phyloP scores from a whole-genome alignment of 2,329 filamentous ascomycete species.

The Aspergillus sp. region DNA sequence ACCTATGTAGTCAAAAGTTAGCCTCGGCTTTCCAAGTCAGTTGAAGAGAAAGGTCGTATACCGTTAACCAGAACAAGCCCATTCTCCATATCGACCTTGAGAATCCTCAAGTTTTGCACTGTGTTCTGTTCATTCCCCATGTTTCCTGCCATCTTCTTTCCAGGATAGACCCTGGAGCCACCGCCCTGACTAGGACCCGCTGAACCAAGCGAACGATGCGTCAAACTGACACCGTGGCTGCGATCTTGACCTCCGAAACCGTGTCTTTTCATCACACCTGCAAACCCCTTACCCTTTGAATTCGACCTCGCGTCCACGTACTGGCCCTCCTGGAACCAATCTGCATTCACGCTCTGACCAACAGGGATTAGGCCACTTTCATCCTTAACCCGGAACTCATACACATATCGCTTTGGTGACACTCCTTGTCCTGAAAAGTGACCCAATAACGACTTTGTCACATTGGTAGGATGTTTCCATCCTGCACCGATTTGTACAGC shows the following conservation, averaged over 20 bases:
- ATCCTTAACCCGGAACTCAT: slow-evolving; percentile 82
- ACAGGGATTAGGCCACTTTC: slow-evolving; percentile 71
- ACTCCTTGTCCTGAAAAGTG: slow-evolving; percentile 83
- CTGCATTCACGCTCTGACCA: slow-evolving; percentile 74
- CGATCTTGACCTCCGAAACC: slow-evolving; percentile 86
- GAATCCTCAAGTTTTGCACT: slow-evolving; percentile 83
- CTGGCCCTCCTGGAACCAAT: slow-evolving; percentile 89
- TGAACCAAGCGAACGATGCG: slow-evolving; percentile 89
- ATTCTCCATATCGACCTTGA: slow-evolving; percentile 83
- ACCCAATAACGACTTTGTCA: slow-evolving; percentile 78
- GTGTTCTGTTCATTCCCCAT: slow-evolving; percentile 92
- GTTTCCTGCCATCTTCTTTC: slow-evolving; percentile 95
- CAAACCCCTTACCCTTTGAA: slow-evolving; percentile 87
- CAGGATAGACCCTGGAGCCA: slow-evolving; percentile 87
- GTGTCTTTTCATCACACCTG: slow-evolving; percentile 96
- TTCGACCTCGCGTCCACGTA: slow-evolving; percentile 81
- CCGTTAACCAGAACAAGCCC: slow-evolving; percentile 88
- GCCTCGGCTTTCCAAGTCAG: background rate
- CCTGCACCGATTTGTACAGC: slow-evolving; percentile 88
- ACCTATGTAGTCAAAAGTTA: slow-evolving; percentile 39
- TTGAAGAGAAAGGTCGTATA: slow-evolving; percentile 28
- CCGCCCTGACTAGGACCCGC: slow-evolving; percentile 85
- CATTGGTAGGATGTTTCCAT: slow-evolving; percentile 69
- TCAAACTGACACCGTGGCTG: slow-evolving; percentile 92
- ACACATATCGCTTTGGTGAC: slow-evolving; percentile 77